These are phyloP conservation scores for Phaseolus coccineus DNA, from an alignment of 331 rosid genomes.

Conservation along the genomic window DNA sequence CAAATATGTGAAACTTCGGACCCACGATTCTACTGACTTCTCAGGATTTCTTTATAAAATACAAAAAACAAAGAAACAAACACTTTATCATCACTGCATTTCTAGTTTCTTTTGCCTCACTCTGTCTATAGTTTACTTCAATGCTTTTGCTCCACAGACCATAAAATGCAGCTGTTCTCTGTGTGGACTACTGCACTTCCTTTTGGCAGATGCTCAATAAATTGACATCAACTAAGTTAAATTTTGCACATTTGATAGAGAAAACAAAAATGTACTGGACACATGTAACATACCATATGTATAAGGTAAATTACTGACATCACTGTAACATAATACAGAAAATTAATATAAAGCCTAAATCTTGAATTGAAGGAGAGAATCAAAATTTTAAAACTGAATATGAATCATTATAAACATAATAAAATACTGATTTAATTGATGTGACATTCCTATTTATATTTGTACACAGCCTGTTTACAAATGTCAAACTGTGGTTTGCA, in stretches of 20 bases:
- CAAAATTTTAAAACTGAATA: background rate
- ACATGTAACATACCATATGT: background rate
- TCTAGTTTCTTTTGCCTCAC: slow-evolving; percentile 8
- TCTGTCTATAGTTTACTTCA: background rate
- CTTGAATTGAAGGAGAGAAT: background rate
- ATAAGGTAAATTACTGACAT: background rate
- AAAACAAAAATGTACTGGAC: background rate
- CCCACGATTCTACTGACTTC: slow-evolving; percentile 40
- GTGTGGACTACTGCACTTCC: background rate
- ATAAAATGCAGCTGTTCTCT: slow-evolving; percentile 11
- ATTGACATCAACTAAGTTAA: no score
- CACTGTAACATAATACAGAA: background rate
- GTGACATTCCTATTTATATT: background rate
- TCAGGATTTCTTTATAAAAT: slow-evolving; percentile 3
- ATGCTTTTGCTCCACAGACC: background rate
- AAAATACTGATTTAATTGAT: background rate
- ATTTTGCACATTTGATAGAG: background rate
- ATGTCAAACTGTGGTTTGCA: background rate
- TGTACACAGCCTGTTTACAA: background rate
- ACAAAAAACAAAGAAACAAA: slow-evolving; percentile 8
- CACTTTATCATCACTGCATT: slow-evolving; percentile 38
- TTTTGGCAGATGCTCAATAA: background rate
- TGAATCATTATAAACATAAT: background rate
- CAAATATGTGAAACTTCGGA: slow-evolving; percentile 29
- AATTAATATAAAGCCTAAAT: background rate